These are phyloP conservation scores for Ajuga chamaepitys DNA, from an alignment of 257 asterid species.

Conservation along the genomic window DNA sequence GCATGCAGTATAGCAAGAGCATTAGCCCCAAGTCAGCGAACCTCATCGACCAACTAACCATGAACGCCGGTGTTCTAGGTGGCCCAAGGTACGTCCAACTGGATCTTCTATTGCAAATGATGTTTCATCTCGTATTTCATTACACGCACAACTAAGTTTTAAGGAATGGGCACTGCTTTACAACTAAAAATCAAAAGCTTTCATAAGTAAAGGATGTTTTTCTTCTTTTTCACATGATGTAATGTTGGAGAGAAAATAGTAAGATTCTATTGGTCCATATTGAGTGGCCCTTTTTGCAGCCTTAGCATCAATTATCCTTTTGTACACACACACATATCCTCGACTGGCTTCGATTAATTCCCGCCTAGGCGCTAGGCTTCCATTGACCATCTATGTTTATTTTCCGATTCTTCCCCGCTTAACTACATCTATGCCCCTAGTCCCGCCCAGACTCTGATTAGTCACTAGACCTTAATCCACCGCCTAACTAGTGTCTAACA, in stretches of 20 bases:
- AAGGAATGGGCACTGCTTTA: background rate
- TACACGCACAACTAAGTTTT: background rate
- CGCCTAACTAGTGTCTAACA: too few relatives aligned
- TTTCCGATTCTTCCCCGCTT: too few relatives aligned
- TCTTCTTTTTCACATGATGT: conserved; percentile 6
- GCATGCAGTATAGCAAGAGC: conserved; percentile 45
- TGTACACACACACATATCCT: too few relatives aligned
- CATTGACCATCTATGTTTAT: too few relatives aligned
- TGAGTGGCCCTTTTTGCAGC: background rate
- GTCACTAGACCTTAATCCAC: too few relatives aligned
- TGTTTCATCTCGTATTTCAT: background rate
- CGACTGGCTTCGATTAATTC: too few relatives aligned
- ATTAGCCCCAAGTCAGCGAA: conserved; percentile 42
- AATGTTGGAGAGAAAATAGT: background rate
- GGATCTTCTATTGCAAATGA: background rate
- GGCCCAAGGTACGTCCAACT: conserved; percentile 41
- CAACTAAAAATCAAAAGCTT: background rate
- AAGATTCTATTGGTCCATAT: background rate
- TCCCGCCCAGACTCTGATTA: too few relatives aligned
- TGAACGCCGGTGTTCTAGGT: conserved; percentile 67
- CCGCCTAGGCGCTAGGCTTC: too few relatives aligned
- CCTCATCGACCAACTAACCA: conserved; percentile 48
- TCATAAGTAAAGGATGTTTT: background rate
- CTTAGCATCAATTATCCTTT: background rate
- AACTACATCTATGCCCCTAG: too few relatives aligned